Conservation (phyloP, 352 stramenopile genomes). For the Pythium phragmitis region DNA sequence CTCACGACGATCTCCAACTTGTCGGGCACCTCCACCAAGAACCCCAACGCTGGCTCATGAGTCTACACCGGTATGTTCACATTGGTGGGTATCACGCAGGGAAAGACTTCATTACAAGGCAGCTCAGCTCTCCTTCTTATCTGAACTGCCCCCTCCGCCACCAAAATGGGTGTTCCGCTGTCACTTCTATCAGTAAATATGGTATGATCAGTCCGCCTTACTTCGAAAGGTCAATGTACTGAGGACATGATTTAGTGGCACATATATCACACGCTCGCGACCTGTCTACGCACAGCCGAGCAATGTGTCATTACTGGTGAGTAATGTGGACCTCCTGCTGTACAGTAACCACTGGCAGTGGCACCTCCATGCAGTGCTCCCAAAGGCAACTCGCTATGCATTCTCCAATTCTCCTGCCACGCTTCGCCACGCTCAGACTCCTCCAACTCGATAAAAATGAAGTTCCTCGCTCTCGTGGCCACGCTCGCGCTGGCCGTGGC, state of each 20-base stretch:
- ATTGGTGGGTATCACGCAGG: too few species aligned
- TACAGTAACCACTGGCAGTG: background rate
- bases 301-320: background rate
- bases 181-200: too few species aligned
- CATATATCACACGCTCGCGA: background rate
- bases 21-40: too few species aligned
- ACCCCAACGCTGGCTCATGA: too few species aligned
- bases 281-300: background rate
- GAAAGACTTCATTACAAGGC: too few species aligned
- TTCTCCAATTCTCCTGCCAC: background rate
- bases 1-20: too few species aligned
- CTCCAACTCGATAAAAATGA: background rate
- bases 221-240: background rate
- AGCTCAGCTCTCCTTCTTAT: too few species aligned
- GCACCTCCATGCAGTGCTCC: background rate
- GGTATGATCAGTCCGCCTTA: too few species aligned
- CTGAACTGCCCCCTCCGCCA: too few species aligned
- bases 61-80: too few species aligned
- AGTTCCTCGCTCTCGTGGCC: background rate
- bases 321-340: background rate
- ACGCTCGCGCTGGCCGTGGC: background rate
- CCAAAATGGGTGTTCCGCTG: too few species aligned
- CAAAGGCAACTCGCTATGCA: background rate
- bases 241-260: background rate
- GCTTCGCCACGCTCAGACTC: background rate